Evolutionary conservation across 2,329 filamentous ascomycete genomes (phyloP), one percentile per base, ranked within the genome.

Genomic region (Cordyceps tenuipes): DNA sequence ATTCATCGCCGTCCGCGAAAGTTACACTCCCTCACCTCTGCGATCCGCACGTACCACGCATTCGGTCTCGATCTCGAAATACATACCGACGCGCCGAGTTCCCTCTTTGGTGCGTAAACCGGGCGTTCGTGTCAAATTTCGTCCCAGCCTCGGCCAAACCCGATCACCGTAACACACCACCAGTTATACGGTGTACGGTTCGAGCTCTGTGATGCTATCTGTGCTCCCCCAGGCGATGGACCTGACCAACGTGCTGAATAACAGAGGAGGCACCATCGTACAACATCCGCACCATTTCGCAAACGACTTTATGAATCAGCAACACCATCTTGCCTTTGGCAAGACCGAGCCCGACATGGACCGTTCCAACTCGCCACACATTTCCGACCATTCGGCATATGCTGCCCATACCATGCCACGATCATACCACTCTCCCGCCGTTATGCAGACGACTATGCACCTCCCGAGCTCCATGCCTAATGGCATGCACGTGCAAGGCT

Each of bases 371-470:
- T 84, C 82, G 7, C 81, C 82, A 10, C 82, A 85, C 70, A 81
- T 81, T 60, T 84, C 82, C 15, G 82, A 84, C 65, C 79, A 81
- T 68, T 84, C 81, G 5, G 77, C 80, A 62, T 82, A 82, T 68
- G 82, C 81, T 2, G 72, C 74, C 47, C 76, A 78, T 66, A 76
- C 74, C 61, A 73, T 80, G 64, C 72, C 74, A 17, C 73, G 79
- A 62, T 73, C 78, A 1, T 84, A 83, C 65, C 78, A 78, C 55
- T 83, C 82, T 7, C 81, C 82, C 2, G 74, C 75, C 12, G 72
- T 74, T 39, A 82, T 85, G 79, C 77, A 79, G 52, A 70, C 74
- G 9, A 73, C 76, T 26, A 75, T 83, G 65, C 74, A 78, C 55
- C 72, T 82, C 62, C 72, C 77, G 1, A 76, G 72, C 57, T 71